These are phyloP conservation scores for Hemileccinum impolitum DNA, from an alignment of 768 basidiomycete species.

Conservation along the genomic window DNA sequence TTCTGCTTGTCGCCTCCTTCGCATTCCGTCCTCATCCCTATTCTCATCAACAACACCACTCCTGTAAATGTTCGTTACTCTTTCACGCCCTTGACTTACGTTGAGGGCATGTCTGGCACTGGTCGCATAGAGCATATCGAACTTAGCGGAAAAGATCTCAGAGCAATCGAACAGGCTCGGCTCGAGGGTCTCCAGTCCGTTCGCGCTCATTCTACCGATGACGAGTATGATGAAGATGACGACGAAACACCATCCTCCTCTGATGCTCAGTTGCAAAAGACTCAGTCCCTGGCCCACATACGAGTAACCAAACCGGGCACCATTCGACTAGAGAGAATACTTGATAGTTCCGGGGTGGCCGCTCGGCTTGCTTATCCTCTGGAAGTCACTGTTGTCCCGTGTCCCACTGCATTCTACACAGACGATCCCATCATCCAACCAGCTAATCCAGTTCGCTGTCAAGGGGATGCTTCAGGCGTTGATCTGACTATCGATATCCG, in stretches of 20 bases:
- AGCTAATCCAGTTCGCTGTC: slow-evolving; percentile 56
- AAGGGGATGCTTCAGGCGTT: slow-evolving; percentile 57
- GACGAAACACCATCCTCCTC: slow-evolving; percentile 29
- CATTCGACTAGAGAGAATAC: slow-evolving; percentile 68
- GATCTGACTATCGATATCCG: slow-evolving; percentile 61
- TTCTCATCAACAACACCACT: slow-evolving; percentile 89
- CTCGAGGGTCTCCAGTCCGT: slow-evolving; percentile 47
- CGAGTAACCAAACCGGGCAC: slow-evolving; percentile 69
- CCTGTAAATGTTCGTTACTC: slow-evolving; percentile 70
- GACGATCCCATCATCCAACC: slow-evolving; percentile 34
- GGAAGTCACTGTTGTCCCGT: slow-evolving; percentile 74
- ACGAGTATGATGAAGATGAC: slow-evolving; percentile 73
- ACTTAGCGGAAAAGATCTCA: slow-evolving; percentile 60
- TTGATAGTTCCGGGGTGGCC: slow-evolving; percentile 66
- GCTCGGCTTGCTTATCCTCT: slow-evolving; percentile 66
- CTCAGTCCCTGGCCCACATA: slow-evolving; percentile 73
- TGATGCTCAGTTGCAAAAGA: slow-evolving; percentile 57
- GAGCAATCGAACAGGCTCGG: slow-evolving; percentile 59
- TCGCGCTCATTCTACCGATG: slow-evolving; percentile 45
- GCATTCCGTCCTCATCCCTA: slow-evolving; percentile 64
- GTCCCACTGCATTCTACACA: slow-evolving; percentile 71
- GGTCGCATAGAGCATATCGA: slow-evolving; percentile 53
- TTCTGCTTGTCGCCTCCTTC: slow-evolving; percentile 67
- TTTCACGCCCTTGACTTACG: slow-evolving; percentile 59
- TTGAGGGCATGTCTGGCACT: slow-evolving; percentile 35